Evolutionary conservation across 2,329 filamentous ascomycete species (phyloP).

Genomic region (Fonsecaea multimorphosa): DNA sequence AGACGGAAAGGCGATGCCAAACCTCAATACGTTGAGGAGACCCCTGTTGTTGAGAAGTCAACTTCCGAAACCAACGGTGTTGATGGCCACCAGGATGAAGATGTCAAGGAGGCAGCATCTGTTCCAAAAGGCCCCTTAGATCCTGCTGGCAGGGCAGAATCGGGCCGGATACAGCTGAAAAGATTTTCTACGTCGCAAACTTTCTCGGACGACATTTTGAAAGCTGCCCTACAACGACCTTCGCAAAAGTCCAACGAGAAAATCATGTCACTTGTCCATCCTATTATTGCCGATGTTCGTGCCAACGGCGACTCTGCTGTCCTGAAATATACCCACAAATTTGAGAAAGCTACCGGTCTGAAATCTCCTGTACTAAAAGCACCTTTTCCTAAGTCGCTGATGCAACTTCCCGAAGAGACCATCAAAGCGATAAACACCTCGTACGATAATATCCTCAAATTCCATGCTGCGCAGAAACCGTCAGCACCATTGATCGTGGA

Average conservation of each 20-base stretch:
- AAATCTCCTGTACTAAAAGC: conserved; percentile 88
- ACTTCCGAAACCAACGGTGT: conserved; percentile 39
- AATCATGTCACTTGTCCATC: conserved; percentile 87
- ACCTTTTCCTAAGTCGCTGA: conserved; percentile 82
- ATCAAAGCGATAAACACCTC: conserved; percentile 91
- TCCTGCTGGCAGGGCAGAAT: conserved; percentile 51
- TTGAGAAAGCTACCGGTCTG: conserved; percentile 91
- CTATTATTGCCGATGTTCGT: conserved; percentile 88
- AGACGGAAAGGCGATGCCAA: conserved; percentile 92
- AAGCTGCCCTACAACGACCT: conserved; percentile 79
- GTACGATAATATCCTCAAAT: conserved; percentile 91
- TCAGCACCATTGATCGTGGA: conserved; percentile 82
- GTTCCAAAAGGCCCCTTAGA: conserved; percentile 61
- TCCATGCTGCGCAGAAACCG: conserved; percentile 90
- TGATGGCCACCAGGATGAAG: conserved; percentile 37
- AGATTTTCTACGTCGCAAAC: conserved; percentile 68
- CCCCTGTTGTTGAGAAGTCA: conserved; percentile 45
- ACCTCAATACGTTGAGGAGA: conserved; percentile 83
- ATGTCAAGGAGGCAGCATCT: conserved; percentile 55
- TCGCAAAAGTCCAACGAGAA: conserved; percentile 94
- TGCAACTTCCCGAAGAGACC: conserved; percentile 83
- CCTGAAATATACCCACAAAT: conserved; percentile 94
- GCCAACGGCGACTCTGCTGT: conserved; percentile 84
- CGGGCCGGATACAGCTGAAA: conserved; percentile 78
- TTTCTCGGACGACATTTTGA: conserved; percentile 62